Conservation (phyloP, 768 basidiomycete species). For the Lactarius evosmus region DNA sequence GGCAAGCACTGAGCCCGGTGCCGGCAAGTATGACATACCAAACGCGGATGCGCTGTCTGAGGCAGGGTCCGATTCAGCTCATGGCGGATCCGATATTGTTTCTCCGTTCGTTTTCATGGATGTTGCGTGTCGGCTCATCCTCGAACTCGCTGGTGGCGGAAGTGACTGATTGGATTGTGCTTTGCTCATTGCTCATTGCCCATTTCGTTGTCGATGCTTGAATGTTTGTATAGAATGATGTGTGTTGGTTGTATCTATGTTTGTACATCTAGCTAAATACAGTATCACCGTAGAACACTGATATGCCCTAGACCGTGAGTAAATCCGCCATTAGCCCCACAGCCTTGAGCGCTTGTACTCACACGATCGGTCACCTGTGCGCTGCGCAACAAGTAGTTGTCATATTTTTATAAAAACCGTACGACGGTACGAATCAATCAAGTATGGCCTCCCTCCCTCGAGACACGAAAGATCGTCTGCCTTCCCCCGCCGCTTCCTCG, state of each 20-base stretch:
- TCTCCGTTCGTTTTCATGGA: constrained; percentile 97
- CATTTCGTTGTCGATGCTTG: constrained; percentile 8
- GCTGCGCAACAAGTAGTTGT: neutral
- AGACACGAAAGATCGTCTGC: constrained; percentile 25
- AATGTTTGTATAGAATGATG: constrained; percentile 16
- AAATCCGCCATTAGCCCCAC: constrained; percentile 11
- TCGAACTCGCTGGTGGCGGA: constrained; percentile 81
- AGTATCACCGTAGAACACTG: neutral
- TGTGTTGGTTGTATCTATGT: constrained; percentile 20
- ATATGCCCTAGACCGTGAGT: neutral
- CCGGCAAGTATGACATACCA: constrained; percentile 69
- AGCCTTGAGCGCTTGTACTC: neutral
- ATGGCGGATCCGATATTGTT: constrained; percentile 59
- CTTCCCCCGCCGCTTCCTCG: constrained; percentile 3
- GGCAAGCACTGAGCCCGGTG: constrained; percentile 62
- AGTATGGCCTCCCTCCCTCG: constrained; percentile 2
- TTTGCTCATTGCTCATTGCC: neutral
- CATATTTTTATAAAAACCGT: neutral
- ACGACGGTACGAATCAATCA: neutral
- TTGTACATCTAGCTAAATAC: constrained; percentile 23
- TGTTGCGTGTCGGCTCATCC: constrained; percentile 87
- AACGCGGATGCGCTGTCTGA: constrained; percentile 50
- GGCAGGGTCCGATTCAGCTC: constrained; percentile 52
- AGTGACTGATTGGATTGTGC: constrained; percentile 2
- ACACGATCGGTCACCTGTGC: neutral